Evolutionary conservation across 2,329 filamentous ascomycete genomes (phyloP).

Genomic region (Microcyclosporella mali): DNA sequence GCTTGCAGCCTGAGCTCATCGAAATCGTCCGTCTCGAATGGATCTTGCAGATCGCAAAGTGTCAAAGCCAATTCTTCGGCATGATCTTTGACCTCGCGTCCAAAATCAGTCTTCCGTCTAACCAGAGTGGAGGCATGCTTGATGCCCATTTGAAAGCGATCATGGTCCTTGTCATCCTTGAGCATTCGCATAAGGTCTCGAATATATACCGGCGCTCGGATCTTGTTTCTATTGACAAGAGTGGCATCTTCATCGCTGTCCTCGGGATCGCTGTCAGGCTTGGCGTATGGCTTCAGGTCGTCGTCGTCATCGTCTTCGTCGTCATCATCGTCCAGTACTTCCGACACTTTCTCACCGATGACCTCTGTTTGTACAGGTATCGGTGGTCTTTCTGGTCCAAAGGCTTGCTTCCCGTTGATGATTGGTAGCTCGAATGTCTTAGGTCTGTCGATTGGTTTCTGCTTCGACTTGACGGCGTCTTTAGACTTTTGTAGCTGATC

Average conservation of each 20-base stretch:
- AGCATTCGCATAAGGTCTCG: conserved; percentile 75
- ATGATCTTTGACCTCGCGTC: conserved; percentile 80
- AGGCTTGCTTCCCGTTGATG: conserved; percentile 27
- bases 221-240: conserved; percentile 74
- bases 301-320: conserved; percentile 50
- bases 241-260: conserved; percentile 94
- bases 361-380: conserved; percentile 24
- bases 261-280: conserved; percentile 80
- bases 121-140: conserved; percentile 73
- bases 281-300: conserved; percentile 70
- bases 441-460: neutral
- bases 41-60: conserved; percentile 75
- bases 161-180: conserved; percentile 74
- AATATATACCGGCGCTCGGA: conserved; percentile 81
- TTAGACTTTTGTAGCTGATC: conserved; percentile 21
- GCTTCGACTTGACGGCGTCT: neutral
- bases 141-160: conserved; percentile 74
- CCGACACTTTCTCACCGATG: conserved; percentile 29
- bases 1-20: conserved; percentile 67
- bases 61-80: conserved; percentile 71
- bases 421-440: conserved; percentile 13
- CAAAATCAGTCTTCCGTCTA: conserved; percentile 79
- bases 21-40: conserved; percentile 75
- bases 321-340: conserved; percentile 25
- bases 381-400: conserved; percentile 27